These are phyloP conservation scores for Coniella lustricola DNA, from an alignment of 2,329 filamentous ascomycete genomes.

Conservation along the genomic window DNA sequence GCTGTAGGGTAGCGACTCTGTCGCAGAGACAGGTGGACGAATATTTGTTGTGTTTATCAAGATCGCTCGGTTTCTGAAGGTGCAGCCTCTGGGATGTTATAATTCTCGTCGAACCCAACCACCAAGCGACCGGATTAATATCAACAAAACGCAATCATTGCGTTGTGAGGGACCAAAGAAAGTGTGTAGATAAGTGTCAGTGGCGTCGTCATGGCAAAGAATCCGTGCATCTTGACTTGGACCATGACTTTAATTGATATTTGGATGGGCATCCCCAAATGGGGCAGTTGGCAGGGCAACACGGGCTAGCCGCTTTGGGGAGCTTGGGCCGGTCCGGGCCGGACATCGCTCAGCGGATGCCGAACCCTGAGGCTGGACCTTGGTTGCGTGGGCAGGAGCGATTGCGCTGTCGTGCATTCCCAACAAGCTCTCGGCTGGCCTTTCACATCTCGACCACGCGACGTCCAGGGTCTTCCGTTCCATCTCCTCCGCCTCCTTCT, in stretches of 20 bases:
- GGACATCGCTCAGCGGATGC: not conserved
- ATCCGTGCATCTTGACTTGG: too few relatives aligned
- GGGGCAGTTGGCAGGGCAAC: not conserved
- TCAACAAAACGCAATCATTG: not conserved
- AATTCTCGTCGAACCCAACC: too few relatives aligned
- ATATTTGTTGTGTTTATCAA: not conserved
- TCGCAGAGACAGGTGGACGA: too few relatives aligned
- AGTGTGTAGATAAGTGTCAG: too few relatives aligned
- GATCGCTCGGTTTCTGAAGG: too few relatives aligned
- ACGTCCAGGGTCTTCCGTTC: constrained; percentile 7
- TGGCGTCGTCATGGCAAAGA: too few relatives aligned
- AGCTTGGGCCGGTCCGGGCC: not conserved
- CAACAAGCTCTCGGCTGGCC: too few relatives aligned
- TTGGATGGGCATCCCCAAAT: not conserved
- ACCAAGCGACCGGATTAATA: too few relatives aligned
- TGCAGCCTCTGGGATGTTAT: too few relatives aligned
- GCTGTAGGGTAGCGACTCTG: too few relatives aligned
- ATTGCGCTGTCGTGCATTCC: too few relatives aligned
- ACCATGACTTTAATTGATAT: not conserved
- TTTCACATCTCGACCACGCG: not conserved
- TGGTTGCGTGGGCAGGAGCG: too few relatives aligned
- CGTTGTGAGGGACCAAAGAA: not conserved
- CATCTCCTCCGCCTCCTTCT: not conserved
- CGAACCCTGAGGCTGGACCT: not conserved
- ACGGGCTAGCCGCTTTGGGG: not conserved